These are phyloP conservation scores for Spizellomyces sp. DNA, from an alignment of 192 early-diverging fungal species.

Conservation along the genomic window DNA sequence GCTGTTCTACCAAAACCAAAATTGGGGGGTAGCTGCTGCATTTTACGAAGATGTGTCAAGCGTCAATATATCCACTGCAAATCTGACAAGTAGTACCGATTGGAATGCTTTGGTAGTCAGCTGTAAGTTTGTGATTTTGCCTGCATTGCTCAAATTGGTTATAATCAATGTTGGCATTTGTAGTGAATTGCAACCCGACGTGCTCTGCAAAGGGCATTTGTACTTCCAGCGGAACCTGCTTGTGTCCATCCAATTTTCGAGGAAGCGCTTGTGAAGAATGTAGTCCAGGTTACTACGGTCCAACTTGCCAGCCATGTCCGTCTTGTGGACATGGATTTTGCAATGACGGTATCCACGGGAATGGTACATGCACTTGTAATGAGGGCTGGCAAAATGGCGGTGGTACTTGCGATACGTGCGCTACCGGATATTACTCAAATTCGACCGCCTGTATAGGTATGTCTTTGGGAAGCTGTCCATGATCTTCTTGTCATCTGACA, in stretches of 20 bases:
- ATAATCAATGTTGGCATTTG: not conserved
- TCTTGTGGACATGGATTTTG: not conserved
- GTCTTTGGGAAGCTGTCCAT: not conserved
- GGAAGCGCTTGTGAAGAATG: conserved; percentile 17
- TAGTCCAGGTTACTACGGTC: conserved; percentile 5
- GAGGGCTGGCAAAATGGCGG: not conserved
- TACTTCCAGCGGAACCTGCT: not conserved
- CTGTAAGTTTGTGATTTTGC: conserved; percentile 8
- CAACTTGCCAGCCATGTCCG: conserved; percentile 11
- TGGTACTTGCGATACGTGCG: conserved; percentile 7
- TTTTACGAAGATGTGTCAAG: conserved; percentile 14
- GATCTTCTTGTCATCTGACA: not conserved
- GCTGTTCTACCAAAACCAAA: conserved; percentile 1
- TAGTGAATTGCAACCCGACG: conserved; percentile 15
- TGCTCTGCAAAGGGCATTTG: conserved; percentile 8
- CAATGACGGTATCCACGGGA: conserved; percentile 21
- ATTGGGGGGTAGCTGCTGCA: not conserved
- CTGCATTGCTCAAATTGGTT: not conserved
- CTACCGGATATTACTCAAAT: conserved; percentile 14
- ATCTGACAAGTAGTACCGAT: not conserved
- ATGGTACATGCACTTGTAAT: conserved; percentile 22
- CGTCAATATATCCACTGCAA: conserved; percentile 5
- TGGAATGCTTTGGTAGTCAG: conserved; percentile 18
- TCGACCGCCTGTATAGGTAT: conserved; percentile 12
- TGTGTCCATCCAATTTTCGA: conserved; percentile 1